phyloP scores from a whole-genome alignment of 495 filamentous ascomycete genomes.

The Schizothecium vesticola region DNA sequence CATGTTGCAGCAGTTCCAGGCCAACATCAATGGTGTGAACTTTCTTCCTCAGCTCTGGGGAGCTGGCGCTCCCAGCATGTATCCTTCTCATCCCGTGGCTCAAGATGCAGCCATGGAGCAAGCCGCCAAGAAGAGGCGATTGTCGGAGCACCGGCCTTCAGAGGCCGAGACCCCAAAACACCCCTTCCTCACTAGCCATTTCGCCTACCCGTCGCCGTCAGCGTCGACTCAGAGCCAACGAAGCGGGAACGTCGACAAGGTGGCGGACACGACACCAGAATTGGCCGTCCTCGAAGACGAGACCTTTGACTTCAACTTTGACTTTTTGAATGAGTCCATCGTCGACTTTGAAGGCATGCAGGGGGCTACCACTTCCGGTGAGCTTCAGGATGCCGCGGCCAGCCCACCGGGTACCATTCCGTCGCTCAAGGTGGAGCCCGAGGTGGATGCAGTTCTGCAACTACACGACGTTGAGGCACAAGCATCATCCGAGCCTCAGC shows the following conservation, averaged over 20 bases:
- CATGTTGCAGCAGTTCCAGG: slow-evolving; percentile 6
- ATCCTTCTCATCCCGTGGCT: neutral
- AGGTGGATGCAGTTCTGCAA: neutral
- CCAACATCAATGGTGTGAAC: neutral
- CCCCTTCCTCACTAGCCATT: neutral
- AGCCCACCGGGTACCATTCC: neutral
- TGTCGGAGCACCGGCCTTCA: slow-evolving; percentile 11
- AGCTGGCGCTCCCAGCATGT: neutral
- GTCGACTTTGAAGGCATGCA: neutral
- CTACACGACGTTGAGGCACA: neutral
- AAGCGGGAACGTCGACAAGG: neutral
- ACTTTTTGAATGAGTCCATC: slow-evolving; percentile 6
- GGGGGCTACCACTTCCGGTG: neutral
- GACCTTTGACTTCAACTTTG: slow-evolving; percentile 12
- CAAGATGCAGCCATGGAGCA: slow-evolving; percentile 4
- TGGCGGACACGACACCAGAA: neutral
- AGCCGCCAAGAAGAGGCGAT: slow-evolving; percentile 16
- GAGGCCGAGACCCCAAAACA: neutral
- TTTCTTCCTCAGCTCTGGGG: slow-evolving; percentile 11
- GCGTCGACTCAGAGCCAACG: slow-evolving; percentile 8
- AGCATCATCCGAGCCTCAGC: neutral
- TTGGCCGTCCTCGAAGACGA: neutral
- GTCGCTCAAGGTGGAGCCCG: neutral
- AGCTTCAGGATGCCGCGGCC: neutral
- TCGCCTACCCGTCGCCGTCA: slow-evolving; percentile 10